These are phyloP conservation scores for Endoconidiophora laricicola DNA, from an alignment of 2,329 filamentous ascomycete genomes.

Conservation along the genomic window DNA sequence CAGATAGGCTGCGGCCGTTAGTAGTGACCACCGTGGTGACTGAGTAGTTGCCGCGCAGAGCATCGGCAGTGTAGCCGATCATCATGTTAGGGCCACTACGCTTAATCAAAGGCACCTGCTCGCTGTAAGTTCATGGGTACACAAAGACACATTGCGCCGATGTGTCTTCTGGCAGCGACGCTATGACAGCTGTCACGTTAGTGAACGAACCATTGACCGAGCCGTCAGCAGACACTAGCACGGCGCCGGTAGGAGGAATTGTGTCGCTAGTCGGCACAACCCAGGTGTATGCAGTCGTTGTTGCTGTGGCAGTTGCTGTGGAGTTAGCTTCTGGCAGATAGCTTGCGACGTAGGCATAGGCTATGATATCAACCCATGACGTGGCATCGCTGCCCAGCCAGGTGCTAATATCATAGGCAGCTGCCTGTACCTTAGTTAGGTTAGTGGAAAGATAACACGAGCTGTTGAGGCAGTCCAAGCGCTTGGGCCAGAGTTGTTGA, in stretches of 20 bases:
- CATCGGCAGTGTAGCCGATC: constrained; percentile 41
- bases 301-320: neutral
- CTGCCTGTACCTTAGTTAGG: constrained; percentile 15
- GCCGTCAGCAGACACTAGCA: constrained; percentile 24
- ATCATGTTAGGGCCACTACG: constrained; percentile 36
- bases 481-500: constrained; percentile 40
- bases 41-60: constrained; percentile 26
- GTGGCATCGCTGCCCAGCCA: constrained; percentile 23
- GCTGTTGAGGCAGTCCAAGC: constrained; percentile 26
- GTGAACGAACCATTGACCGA: constrained; percentile 17
- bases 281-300: neutral
- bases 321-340: constrained; percentile 18
- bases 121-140: constrained; percentile 35
- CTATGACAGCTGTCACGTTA: constrained; percentile 19
- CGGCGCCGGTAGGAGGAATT: constrained; percentile 23
- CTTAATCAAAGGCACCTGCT: constrained; percentile 38
- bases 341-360: constrained; percentile 23
- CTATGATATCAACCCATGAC: constrained; percentile 25
- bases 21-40: constrained; percentile 41
- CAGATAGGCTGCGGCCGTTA: constrained; percentile 16
- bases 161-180: constrained; percentile 14
- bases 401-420: constrained; percentile 19
- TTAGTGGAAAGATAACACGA: constrained; percentile 29
- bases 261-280: constrained; percentile 24
- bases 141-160: constrained; percentile 22